Percentiles rank a stretch among this genome's conserved stretches.
Conservation (phyloP, 1,284 basidiomycete genomes). For the Puccinia triticina region DNA sequence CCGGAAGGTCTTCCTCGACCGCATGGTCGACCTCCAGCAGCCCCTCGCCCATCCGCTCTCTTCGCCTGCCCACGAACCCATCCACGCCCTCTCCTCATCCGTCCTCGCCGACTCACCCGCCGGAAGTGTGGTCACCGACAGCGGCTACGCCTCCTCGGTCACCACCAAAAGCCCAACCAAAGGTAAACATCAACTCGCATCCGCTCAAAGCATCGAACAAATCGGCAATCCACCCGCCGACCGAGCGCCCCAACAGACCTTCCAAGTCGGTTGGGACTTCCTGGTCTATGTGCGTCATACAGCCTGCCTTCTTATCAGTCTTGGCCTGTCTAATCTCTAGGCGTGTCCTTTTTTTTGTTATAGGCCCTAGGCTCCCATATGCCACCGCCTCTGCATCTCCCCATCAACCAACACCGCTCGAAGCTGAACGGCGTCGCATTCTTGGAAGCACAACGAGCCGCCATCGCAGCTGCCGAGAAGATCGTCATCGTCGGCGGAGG, state of each 20-base stretch:
- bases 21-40: neutral
- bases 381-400: constrained; percentile 23
- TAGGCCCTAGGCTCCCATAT: constrained; percentile 45
- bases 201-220: constrained; percentile 12
- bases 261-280: constrained; percentile 43
- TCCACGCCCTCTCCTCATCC: neutral
- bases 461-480: constrained; percentile 3
- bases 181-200: neutral
- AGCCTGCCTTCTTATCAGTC: neutral
- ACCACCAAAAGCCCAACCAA: neutral
- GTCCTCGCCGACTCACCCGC: neutral
- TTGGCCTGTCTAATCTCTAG: neutral
- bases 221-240: neutral
- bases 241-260: neutral
- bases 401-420: neutral
- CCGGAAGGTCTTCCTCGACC: constrained; percentile 26
- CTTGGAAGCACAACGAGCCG: constrained; percentile 16
- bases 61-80: neutral
- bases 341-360: neutral
- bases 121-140: constrained; percentile 15
- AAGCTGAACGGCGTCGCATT: constrained; percentile 29
- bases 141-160: constrained; percentile 36
- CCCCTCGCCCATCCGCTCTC: too few relatives aligned
- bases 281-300: constrained; percentile 36
- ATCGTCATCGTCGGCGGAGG: constrained; percentile 49